Percentiles rank a stretch among this genome's conserved stretches.
Conservation (phyloP, 345 rosid genomes). For the Luvunga scandens region DNA sequence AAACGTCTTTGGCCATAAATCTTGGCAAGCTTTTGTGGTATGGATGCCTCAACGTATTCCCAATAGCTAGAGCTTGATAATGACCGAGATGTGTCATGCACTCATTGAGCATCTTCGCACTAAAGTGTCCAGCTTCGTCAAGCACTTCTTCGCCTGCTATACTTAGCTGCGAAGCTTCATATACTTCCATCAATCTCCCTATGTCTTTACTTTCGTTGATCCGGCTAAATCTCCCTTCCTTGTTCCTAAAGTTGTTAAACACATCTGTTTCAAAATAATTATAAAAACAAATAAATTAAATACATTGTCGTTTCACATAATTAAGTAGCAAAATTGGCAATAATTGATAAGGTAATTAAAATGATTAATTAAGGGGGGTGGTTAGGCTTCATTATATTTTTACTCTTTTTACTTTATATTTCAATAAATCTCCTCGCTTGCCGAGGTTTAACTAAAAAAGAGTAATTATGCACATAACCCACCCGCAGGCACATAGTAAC, state of each 20-base stretch:
- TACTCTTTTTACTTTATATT: no score
- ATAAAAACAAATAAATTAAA: background rate
- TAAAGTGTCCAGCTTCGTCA: slow-evolving; percentile 29
- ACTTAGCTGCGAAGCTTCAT: slow-evolving; percentile 58
- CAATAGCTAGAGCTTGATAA: slow-evolving; percentile 21
- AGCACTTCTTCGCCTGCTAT: slow-evolving; percentile 46
- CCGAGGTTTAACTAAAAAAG: no score
- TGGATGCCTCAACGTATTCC: slow-evolving; percentile 32
- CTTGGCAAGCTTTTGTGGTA: slow-evolving; percentile 44
- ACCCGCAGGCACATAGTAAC: slow-evolving; percentile 30
- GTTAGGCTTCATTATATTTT: no score
- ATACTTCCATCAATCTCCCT: slow-evolving; percentile 37
- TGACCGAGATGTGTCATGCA: background rate
- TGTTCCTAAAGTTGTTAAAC: slow-evolving; percentile 27
- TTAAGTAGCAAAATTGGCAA: no score
- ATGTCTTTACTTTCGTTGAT: slow-evolving; percentile 19
- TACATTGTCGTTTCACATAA: no score
- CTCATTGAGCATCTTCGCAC: slow-evolving; percentile 25
- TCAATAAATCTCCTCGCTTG: no score
- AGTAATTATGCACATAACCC: background rate
- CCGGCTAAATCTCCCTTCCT: slow-evolving; percentile 20
- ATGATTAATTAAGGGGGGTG: no score
- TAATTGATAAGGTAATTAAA: no score
- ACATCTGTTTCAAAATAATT: slow-evolving; percentile 23
- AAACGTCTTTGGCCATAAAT: slow-evolving; percentile 29